Evolutionary conservation across 371 early-diverging fungal species (phyloP), one percentile per base, ranked within the genome.

Genomic region (Actinomucor elegans): DNA sequence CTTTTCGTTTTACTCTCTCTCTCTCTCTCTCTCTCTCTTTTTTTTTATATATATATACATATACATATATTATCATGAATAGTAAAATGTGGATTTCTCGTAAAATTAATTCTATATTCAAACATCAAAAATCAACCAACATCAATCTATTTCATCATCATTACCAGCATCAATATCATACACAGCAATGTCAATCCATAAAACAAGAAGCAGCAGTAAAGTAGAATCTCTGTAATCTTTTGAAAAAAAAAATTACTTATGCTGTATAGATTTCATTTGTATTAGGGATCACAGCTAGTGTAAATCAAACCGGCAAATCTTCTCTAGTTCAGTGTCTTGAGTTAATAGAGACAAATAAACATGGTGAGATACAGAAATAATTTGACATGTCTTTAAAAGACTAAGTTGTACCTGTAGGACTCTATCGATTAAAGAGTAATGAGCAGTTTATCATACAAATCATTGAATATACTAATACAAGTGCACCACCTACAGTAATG

Each of bases 21-120:
- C 12, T 40, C 26, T 27, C 14, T 47, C 9, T 23, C 33, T 29
- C 15, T 32, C 24, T 31, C 36, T 9, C 17, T 20, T 26, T 49
- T 33, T 20, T 49, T 49, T 15, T 38, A 1, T 28, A 9, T 36
- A 23, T 27, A 1, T 14, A 9, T 27, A 27, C 12, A 11, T 11
- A 17, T 21, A 12, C 28, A n/a, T n/a, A n/a, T n/a, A n/a, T n/a
- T n/a, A n/a, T n/a, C n/a, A n/a, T n/a, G n/a, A n/a, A n/a, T n/a
- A n/a, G n/a, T n/a, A 47, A 20, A 59, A 69, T 69, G 69, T 69
- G 69, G 69, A 35, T 69, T 48, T 56, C 69, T 51, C 69, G 66
- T 20, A 69, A 66, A 49, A 48, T 69, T 43, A 38, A 28, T 14
- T 48, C 33, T 12, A 33, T 55, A 2, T 18, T 54, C 9, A 54